These are phyloP conservation scores for Stagonosporopsis cucurbitacearum DNA, from an alignment of 2,329 filamentous ascomycete genomes.

Conservation along the genomic window DNA sequence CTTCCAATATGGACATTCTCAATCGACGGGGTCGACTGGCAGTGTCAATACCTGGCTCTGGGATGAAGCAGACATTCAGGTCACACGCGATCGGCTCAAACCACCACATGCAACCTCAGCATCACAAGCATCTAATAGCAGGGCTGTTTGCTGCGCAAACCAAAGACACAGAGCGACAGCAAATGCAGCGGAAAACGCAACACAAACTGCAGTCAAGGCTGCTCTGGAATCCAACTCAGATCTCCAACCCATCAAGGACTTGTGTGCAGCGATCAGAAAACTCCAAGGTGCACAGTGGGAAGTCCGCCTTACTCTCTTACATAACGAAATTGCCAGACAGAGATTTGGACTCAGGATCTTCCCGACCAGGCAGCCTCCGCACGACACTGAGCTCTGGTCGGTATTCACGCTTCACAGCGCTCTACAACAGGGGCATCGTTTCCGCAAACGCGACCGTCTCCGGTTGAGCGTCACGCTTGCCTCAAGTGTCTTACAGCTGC, in stretches of 20 bases:
- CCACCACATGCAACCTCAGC: too few relatives aligned
- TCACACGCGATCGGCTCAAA: not conserved
- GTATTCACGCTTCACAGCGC: not conserved
- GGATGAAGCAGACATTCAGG: conserved; percentile 4
- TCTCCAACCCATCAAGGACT: conserved; percentile 4
- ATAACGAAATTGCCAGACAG: not conserved
- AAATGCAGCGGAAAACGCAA: not conserved
- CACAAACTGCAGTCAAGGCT: not conserved
- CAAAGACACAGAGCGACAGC: too few relatives aligned
- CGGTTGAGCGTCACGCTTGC: conserved; percentile 29
- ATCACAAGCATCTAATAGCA: too few relatives aligned
- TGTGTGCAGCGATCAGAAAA: not conserved
- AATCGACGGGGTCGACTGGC: not conserved
- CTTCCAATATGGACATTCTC: not conserved
- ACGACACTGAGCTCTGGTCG: conserved; percentile 2
- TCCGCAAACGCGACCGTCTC: conserved; percentile 21
- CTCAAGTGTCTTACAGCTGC: conserved; percentile 30
- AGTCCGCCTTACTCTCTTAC: not conserved
- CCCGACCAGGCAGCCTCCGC: not conserved
- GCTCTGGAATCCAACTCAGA: not conserved
- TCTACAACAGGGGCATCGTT: not conserved
- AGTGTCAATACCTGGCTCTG: not conserved
- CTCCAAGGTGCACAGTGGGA: not conserved
- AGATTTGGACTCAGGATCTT: not conserved
- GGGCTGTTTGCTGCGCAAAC: too few relatives aligned